Evolutionary conservation across 1,284 basidiomycete genomes (phyloP).

Genomic region (Agroathelia rolfsii): DNA sequence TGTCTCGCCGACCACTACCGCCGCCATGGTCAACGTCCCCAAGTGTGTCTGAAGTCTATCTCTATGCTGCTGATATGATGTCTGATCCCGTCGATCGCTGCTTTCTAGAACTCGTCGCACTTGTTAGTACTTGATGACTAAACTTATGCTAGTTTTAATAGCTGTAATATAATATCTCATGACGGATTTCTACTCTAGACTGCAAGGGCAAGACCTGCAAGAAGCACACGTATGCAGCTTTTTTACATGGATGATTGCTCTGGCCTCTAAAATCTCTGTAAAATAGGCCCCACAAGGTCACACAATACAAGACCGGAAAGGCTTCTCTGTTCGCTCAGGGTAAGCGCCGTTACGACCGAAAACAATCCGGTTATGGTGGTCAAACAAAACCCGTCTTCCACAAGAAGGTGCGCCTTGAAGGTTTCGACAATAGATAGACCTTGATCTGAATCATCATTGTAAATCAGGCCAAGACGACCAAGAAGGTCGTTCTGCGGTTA

Average conservation of each 20-base stretch:
- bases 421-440: no score
- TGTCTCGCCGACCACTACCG: constrained; percentile 15
- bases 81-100: constrained; percentile 12
- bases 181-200: constrained; percentile 36
- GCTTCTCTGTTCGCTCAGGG: constrained; percentile 94
- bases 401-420: constrained; percentile 87
- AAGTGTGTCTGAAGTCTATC: constrained; percentile 53
- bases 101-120: constrained; percentile 67
- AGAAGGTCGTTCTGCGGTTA: constrained; percentile 97
- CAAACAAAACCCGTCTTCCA: constrained; percentile 99
- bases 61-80: constrained; percentile 5
- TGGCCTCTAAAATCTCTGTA: constrained; percentile 4
- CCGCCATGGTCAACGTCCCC: constrained; percentile 82
- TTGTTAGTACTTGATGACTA: constrained; percentile 44
- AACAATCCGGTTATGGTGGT: constrained; percentile 99
- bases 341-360: constrained; percentile 99
- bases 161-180: constrained; percentile 6
- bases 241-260: constrained; percentile 11
- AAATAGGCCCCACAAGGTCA: constrained; percentile 85
- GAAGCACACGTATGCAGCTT: constrained; percentile 84
- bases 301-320: constrained; percentile 99
- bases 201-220: constrained; percentile 99
- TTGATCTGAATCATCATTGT: no score
- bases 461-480: constrained; percentile 83
- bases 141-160: constrained; percentile 2